Evolutionary conservation across 805 yeast species (phyloP).

Genomic region (Myxozyma kluyveri): DNA sequence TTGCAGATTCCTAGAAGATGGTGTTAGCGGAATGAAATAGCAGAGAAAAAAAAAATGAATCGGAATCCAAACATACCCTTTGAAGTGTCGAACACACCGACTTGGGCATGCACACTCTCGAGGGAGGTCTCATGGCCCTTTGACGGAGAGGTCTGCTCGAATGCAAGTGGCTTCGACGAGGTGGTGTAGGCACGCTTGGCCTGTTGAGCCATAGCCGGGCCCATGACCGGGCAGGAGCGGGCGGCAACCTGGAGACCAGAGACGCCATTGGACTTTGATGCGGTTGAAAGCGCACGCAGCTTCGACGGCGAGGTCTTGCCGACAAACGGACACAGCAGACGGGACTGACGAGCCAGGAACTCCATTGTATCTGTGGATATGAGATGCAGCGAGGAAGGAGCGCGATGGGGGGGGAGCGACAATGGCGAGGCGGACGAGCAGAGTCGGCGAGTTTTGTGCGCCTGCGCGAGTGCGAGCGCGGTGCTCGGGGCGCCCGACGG

Average conservation of each 20-base stretch:
- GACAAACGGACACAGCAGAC: conserved; percentile 81
- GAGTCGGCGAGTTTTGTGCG: not conserved
- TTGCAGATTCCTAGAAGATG: conserved; percentile 23
- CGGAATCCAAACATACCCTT: conserved; percentile 25
- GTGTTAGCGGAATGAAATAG: not conserved
- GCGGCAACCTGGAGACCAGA: conserved; percentile 50
- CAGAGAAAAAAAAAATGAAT: not conserved
- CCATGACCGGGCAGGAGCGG: conserved; percentile 84
- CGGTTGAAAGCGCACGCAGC: conserved; percentile 53
- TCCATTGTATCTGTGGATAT: conserved; percentile 54
- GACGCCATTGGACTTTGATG: conserved; percentile 22
- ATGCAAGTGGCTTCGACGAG: conserved; percentile 22
- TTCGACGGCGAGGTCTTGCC: conserved; percentile 55
- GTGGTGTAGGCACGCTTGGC: conserved; percentile 28
- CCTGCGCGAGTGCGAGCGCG: too few relatives aligned
- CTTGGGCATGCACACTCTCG: conserved; percentile 32
- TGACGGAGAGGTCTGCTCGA: conserved; percentile 23
- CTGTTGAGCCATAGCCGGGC: conserved; percentile 56
- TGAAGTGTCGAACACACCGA: conserved; percentile 33
- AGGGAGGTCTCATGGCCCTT: conserved; percentile 30
- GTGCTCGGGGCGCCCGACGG: too few relatives aligned
- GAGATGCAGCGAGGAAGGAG: not conserved
- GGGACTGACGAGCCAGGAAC: conserved; percentile 68
- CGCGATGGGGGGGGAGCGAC: not conserved
- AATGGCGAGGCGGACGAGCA: not conserved